Percentiles rank a stretch among this genome's conserved stretches.
Evolutionary conservation across 768 basidiomycete genomes (phyloP).

Genomic region (Pisolithus sp.): DNA sequence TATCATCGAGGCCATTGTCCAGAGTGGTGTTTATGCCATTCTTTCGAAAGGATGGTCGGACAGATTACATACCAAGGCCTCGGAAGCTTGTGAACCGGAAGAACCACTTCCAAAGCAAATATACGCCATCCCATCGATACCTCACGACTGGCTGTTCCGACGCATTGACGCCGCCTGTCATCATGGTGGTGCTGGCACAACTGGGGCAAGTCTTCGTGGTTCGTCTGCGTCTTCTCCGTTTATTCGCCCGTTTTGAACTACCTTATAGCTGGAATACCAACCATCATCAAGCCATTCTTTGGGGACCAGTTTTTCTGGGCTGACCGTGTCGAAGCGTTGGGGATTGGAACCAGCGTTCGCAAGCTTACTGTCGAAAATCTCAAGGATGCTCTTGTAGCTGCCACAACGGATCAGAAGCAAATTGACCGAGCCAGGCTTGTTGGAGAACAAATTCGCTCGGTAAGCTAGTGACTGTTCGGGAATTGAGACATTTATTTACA

Average conservation of each 20-base stretch:
- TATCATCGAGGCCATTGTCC: constrained; percentile 81
- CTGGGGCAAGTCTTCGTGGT: constrained; percentile 92
- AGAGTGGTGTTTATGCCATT: constrained; percentile 86
- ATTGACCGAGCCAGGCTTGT: constrained; percentile 77
- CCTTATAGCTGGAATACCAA: constrained; percentile 77
- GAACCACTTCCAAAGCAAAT: constrained; percentile 74
- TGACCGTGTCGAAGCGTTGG: constrained; percentile 94
- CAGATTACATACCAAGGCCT: constrained; percentile 62
- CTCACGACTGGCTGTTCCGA: constrained; percentile 94
- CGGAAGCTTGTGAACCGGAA: constrained; percentile 55
- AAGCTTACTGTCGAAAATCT: constrained; percentile 79
- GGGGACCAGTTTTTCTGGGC: constrained; percentile 99
- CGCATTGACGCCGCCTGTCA: constrained; percentile 96
- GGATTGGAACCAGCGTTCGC: constrained; percentile 81
- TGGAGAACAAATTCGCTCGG: constrained; percentile 82
- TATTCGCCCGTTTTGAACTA: not conserved
- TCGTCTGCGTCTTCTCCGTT: constrained; percentile 13
- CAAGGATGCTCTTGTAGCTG: constrained; percentile 69
- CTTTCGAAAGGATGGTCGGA: constrained; percentile 99
- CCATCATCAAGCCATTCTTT: constrained; percentile 95
- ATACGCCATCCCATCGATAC: constrained; percentile 77
- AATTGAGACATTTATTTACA: constrained; percentile 1
- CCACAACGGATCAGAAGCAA: constrained; percentile 86
- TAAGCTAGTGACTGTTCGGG: constrained; percentile 28
- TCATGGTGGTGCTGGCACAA: constrained; percentile 96